phyloP scores from a whole-genome alignment of 148 eudicot genomes.

The Polygonum maritimum region DNA sequence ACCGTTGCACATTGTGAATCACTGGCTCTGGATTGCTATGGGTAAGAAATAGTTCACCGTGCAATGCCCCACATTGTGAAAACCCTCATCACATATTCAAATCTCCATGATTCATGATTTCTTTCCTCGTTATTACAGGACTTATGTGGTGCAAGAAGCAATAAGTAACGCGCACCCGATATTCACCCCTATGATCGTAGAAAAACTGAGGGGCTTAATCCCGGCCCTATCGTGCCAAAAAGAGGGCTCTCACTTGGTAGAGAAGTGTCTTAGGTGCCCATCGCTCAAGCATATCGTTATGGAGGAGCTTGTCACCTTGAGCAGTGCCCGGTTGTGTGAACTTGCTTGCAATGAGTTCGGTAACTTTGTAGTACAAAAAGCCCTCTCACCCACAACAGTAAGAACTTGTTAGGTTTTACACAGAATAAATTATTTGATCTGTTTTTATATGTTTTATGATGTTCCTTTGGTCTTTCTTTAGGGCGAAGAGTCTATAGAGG shows the following conservation, averaged over 20 bases:
- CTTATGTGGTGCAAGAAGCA: slow-evolving; percentile 7
- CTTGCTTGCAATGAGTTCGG: not conserved
- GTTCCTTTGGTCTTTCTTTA: not conserved
- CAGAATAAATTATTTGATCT: not conserved
- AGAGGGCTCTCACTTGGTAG: slow-evolving; percentile 5
- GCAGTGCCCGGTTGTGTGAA: not conserved
- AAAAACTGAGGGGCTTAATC: not conserved
- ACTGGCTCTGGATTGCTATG: not conserved
- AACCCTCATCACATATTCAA: not conserved
- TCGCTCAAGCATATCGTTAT: not conserved
- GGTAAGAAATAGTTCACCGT: not conserved
- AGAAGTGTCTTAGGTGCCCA: not conserved
- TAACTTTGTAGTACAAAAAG: not conserved
- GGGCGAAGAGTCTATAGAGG: not conserved
- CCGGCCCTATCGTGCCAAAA: not conserved
- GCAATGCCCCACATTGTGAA: not conserved
- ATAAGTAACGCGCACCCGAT: not conserved
- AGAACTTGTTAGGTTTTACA: not conserved
- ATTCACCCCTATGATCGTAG: not conserved
- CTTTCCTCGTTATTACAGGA: not conserved
- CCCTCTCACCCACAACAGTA: not conserved
- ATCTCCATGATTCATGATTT: not conserved
- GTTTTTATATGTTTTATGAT: not conserved
- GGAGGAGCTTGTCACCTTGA: slow-evolving; percentile 1
- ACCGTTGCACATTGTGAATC: not conserved